Base-by-base conservation (phyloP, 257 asterid genomes). In the Rauvolfia tetraphylla region DNA sequence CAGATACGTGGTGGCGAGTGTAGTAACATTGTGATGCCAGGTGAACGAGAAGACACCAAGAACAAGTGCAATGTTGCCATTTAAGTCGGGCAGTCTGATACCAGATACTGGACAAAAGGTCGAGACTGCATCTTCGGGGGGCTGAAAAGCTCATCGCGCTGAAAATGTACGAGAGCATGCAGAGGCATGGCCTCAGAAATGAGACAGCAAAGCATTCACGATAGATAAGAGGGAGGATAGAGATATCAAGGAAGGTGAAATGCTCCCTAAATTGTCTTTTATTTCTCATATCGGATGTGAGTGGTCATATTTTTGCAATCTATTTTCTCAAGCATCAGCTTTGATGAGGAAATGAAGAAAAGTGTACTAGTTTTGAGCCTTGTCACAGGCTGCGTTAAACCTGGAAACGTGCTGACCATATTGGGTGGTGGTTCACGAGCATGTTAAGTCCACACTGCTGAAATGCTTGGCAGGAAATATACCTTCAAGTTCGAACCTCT, bases 391-490 rank as follows among this genome's bases (percentile, higher is more conserved):
- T 75, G 44, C 7, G 53, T 54, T 29, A 61, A 61, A 31, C 78
- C 78, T 29, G 61, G 58, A 34, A 46, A 62, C 78, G 62, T 75
- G 78, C 78, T 75, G 48, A 61, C 71, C 15, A 9, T 75, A 62
- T 75, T 61, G 44, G n/a, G n/a, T n/a, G 78, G 78, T 27, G 78
- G 72, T 39, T 75, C 78, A 42, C 61, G 57, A 10, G 78, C 68
- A 75, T 25, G 59, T n/a, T 36, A 75, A 62, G 62, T 42, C 72
- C 44, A 75, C 58, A 1, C 78, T 75, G 10, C 78, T 75, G 58
- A 61, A 75, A 61, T 75, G 78, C 61, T 59, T 61, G 72, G 78
- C 78, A 27, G 72, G 78, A 62, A 61, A 72, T 71, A 33, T 61
- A 72, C 67, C 53, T 72, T 51, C 27, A 41, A 29, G 46, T 62